These are phyloP conservation scores for Pharus latifolius DNA, from an alignment of 176 grass and related monocot genomes.

Conservation along the genomic window DNA sequence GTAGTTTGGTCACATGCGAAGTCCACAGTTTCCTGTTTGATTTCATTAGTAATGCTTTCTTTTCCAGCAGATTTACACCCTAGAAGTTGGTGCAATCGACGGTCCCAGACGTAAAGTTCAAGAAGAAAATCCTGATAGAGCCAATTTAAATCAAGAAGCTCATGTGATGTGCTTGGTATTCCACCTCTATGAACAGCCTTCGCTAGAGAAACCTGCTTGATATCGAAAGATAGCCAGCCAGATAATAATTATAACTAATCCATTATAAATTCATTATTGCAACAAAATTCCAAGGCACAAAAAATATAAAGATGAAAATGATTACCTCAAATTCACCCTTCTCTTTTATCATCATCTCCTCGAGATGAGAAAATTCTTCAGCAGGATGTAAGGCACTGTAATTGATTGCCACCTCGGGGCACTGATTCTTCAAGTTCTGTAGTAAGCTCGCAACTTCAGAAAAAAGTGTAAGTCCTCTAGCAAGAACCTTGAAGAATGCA, in stretches of 20 bases:
- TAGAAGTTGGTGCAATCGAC: constrained; percentile 44
- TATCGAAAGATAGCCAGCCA: background rate
- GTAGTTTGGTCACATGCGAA: constrained; percentile 5
- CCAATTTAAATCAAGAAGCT: constrained; percentile 54
- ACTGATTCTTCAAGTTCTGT: constrained; percentile 34
- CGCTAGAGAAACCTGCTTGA: constrained; percentile 35
- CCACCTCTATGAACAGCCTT: constrained; percentile 23
- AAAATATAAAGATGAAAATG: background rate
- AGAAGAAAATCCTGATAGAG: constrained; percentile 67
- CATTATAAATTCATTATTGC: background rate
- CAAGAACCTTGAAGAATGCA: constrained; percentile 55
- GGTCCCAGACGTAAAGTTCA: constrained; percentile 51
- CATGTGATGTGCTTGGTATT: constrained; percentile 5
- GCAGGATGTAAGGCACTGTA: constrained; percentile 14
- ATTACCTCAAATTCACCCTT: constrained; percentile 66
- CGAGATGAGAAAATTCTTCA: constrained; percentile 45
- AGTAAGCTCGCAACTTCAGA: constrained; percentile 44
- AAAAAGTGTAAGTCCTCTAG: constrained; percentile 52
- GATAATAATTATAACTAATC: background rate
- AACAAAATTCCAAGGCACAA: background rate
- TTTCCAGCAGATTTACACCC: constrained; percentile 8
- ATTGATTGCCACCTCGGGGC: constrained; percentile 2
- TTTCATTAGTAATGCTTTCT: background rate
- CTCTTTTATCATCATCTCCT: constrained; percentile 59
- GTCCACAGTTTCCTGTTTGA: constrained; percentile 12